Evolutionary conservation across 441 rosid species (phyloP).

Genomic region (Gossypium laxum): DNA sequence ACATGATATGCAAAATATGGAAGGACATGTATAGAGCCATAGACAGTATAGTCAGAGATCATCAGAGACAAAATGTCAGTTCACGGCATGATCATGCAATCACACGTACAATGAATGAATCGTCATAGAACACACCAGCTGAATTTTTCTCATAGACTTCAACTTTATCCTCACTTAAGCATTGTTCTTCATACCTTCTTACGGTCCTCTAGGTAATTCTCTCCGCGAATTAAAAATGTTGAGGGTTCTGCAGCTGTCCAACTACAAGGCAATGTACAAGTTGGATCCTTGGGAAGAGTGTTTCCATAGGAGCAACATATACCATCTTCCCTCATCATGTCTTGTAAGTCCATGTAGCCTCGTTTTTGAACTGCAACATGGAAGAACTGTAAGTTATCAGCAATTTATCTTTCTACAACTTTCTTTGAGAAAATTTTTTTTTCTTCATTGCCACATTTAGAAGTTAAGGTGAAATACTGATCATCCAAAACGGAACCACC

Average conservation of each 20-base stretch:
- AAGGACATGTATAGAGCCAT: neutral
- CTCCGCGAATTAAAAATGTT: slow-evolving; percentile 75
- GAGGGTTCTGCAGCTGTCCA: slow-evolving; percentile 81
- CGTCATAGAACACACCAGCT: neutral
- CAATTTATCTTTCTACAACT: slow-evolving; percentile 1
- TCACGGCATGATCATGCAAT: neutral
- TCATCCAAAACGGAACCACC: slow-evolving; percentile 37
- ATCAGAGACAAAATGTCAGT: neutral
- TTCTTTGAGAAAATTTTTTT: slow-evolving; percentile 6
- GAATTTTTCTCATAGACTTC: neutral
- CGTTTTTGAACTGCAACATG: slow-evolving; percentile 64
- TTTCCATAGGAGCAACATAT: slow-evolving; percentile 59
- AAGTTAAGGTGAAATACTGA: slow-evolving; percentile 11
- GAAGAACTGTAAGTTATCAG: slow-evolving; percentile 16
- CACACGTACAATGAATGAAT: neutral
- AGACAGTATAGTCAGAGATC: neutral
- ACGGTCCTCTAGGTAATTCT: slow-evolving; percentile 70
- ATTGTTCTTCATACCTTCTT: slow-evolving; percentile 46
- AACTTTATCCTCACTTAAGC: slow-evolving; percentile 6
- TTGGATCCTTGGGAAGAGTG: slow-evolving; percentile 72
- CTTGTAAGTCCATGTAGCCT: slow-evolving; percentile 85
- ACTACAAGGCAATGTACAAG: slow-evolving; percentile 53
- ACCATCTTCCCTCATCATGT: slow-evolving; percentile 51
- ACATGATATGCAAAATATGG: neutral
- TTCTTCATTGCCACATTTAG: slow-evolving; percentile 3